Evolutionary conservation across 2,329 filamentous ascomycete species (phyloP), one percentile per base, ranked within the genome.

Genomic region (Fusarium siculi): DNA sequence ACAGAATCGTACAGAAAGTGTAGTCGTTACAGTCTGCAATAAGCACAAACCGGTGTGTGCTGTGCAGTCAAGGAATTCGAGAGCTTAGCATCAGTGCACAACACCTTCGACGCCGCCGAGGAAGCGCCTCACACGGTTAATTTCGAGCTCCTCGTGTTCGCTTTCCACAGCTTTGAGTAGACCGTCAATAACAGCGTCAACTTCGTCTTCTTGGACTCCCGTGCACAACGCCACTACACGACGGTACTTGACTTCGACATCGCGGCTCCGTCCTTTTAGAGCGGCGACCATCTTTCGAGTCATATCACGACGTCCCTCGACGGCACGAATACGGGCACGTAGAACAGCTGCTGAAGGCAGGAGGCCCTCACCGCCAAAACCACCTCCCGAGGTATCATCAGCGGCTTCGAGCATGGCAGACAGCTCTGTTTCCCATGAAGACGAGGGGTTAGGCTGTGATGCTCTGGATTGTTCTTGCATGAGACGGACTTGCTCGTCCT

Each of bases 151-250:
- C 12, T 90, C 89, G 61, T 87, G 89, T 80, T 98, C 95, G 78
- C 95, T 97, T 82, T 97, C 96, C 6, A 98, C 93, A 5, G 96
- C 96, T 70, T 93, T 91, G 52, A 97, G 89, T 47, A 99, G 85
- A 6, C 91, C 91, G 58, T 94, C 93, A 1, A 98, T 86, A 57
- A 95, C 89, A 64, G 90, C 89, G 76, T 98, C 96, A 19, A 98
- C 93, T 65, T 94, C 89, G 14, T 88, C 87, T 70, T 97, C 94
- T 2, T 90, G 88, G 39, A 95, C 93, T 14, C 91, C 91, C 0
- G 95, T 97, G 80, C 96, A 98, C 18, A 98, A 85, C 60, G 93
- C 91, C 30, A 99, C 94, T 36, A 98, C 93, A 74, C 92, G 93
- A 32, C 95, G 89, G 80, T 98, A 98, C 82, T 96, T 94, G 74